Conservation (phyloP, 2,329 filamentous ascomycete species). For the Fusarium napiforme region DNA sequence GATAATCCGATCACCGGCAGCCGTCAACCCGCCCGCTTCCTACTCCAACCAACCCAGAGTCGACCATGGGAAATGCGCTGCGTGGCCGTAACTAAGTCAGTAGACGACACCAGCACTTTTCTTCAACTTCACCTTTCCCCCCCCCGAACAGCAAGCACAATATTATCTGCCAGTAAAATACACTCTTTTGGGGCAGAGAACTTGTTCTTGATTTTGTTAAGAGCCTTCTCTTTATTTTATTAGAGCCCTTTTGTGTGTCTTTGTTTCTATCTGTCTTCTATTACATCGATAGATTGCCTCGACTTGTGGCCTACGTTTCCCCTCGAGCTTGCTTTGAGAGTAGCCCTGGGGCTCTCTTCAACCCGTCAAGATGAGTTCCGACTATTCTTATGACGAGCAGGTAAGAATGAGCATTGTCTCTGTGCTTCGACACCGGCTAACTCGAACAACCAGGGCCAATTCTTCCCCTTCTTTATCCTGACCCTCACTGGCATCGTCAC, state of each 20-base stretch:
- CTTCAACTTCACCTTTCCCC: background rate
- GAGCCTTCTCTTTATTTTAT: slow-evolving; percentile 12
- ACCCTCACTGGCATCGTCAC: slow-evolving; percentile 90
- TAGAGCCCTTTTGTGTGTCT: slow-evolving; percentile 18
- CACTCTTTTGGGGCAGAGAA: slow-evolving; percentile 29
- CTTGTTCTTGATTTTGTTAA: slow-evolving; percentile 7
- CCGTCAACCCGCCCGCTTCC: slow-evolving; percentile 24
- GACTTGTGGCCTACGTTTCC: slow-evolving; percentile 32
- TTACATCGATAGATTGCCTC: slow-evolving; percentile 5
- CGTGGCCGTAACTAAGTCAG: slow-evolving; percentile 44
- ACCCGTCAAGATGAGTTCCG: slow-evolving; percentile 79
- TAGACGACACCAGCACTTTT: slow-evolving; percentile 14
- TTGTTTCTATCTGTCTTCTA: slow-evolving; percentile 12
- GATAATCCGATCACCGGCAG: slow-evolving; percentile 50
- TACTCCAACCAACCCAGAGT: background rate
- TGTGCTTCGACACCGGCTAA: slow-evolving; percentile 5
- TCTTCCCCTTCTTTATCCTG: slow-evolving; percentile 99
- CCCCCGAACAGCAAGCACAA: slow-evolving; percentile 3
- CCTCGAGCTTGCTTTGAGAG: slow-evolving; percentile 36
- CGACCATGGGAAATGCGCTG: slow-evolving; percentile 37
- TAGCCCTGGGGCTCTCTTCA: slow-evolving; percentile 50
- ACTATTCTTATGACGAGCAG: slow-evolving; percentile 98
- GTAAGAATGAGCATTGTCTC: slow-evolving; percentile 51
- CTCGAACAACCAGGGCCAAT: slow-evolving; percentile 75
- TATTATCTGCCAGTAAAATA: slow-evolving; percentile 23